Conservation (phyloP, 345 rosid genomes). For the Psidium guajava region DNA sequence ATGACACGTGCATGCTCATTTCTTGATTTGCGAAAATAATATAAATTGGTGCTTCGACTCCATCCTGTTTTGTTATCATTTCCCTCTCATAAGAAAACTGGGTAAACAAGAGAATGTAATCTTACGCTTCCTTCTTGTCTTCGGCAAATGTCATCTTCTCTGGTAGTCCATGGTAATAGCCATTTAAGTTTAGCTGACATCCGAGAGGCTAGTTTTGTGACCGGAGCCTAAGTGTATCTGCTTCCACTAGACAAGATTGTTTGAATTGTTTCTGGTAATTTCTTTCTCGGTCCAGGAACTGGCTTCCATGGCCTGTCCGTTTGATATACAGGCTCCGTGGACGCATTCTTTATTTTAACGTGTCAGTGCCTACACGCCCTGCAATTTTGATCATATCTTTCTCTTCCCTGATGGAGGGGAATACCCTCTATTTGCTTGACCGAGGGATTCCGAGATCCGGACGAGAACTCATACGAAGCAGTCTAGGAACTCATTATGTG, state of each 20-base stretch:
- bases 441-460: no score
- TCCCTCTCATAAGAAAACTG: neutral
- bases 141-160: neutral
- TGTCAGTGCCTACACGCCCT: no score
- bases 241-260: neutral
- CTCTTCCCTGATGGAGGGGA: no score
- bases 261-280: neutral
- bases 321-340: no score
- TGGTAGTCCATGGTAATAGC: neutral
- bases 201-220: neutral
- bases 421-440: no score
- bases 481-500: neutral
- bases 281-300: neutral
- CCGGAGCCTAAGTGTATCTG: neutral
- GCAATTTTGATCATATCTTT: no score
- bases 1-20: neutral
- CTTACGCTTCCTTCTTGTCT: neutral
- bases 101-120: neutral
- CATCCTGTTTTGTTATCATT: neutral
- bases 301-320: no score
- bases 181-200: neutral
- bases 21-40: neutral
- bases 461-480: neutral
- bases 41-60: neutral
- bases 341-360: no score